A percentile compares a stretch with the other conserved stretches of the same genome.
phyloP scores from a whole-genome alignment of 2,329 filamentous ascomycete species.

The Sporothrix sp. region DNA sequence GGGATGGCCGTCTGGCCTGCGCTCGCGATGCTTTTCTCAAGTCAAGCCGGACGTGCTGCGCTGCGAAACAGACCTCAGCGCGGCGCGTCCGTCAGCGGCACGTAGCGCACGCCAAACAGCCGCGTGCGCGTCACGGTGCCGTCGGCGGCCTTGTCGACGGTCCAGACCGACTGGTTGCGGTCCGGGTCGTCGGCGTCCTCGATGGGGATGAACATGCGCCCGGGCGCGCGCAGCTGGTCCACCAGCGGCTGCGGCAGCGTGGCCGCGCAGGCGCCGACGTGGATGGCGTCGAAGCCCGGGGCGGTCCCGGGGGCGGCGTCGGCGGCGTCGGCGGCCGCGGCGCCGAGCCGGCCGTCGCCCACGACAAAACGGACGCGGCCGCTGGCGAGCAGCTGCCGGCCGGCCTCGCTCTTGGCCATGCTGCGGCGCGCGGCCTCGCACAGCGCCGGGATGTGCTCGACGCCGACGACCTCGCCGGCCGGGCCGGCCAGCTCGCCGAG shows the following conservation, averaged over 20 bases:
- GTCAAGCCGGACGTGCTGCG: no score
- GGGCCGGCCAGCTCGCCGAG: constrained; percentile 65
- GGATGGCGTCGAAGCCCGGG: constrained; percentile 83
- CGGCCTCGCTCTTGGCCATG: constrained; percentile 52
- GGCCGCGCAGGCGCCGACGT: constrained; percentile 79
- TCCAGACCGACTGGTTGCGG: constrained; percentile 55
- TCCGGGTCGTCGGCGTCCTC: constrained; percentile 33
- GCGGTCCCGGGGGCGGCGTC: constrained; percentile 85
- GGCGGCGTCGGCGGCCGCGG: constrained; percentile 79
- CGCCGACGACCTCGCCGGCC: constrained; percentile 49
- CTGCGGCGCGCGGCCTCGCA: constrained; percentile 54
- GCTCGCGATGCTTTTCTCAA: no score
- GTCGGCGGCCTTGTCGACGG: constrained; percentile 59
- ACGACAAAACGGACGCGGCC: constrained; percentile 63
- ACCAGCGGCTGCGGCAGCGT: constrained; percentile 63
- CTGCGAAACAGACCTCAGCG: neutral
- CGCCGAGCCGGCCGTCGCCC: constrained; percentile 62
- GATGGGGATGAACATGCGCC: constrained; percentile 72
- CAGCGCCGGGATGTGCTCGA: constrained; percentile 63
- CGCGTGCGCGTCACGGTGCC: constrained; percentile 52
- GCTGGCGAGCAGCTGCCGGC: constrained; percentile 47
- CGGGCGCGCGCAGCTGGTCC: constrained; percentile 68
- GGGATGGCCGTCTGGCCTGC: no score
- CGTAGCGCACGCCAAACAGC: constrained; percentile 64
- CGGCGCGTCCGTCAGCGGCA: constrained; percentile 28